These are phyloP conservation scores for Euptelea pleiosperma DNA, from an alignment of 164 flowering plant genomes.

Conservation along the genomic window DNA sequence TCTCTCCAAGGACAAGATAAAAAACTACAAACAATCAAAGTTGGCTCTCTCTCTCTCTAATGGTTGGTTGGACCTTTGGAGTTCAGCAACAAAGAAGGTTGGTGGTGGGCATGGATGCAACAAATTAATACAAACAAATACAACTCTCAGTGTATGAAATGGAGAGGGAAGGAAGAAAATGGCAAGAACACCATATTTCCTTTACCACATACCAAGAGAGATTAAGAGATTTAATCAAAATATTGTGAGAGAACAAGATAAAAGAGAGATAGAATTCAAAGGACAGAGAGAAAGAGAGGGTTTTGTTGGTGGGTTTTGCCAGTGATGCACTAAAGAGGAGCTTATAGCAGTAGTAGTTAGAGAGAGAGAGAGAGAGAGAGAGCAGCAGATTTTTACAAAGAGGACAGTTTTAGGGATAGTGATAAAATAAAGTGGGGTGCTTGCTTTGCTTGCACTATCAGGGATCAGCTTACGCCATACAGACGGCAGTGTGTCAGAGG, in stretches of 20 bases:
- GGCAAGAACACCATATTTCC: conserved; percentile 15
- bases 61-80: too few species aligned
- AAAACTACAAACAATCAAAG: too few species aligned
- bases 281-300: conserved; percentile 7
- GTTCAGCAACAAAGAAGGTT: too few species aligned
- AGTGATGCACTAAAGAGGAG: conserved; percentile 38
- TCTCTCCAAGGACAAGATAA: conserved; percentile 1
- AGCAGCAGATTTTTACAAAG: conserved; percentile 23
- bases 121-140: too few species aligned
- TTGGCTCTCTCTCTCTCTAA: too few species aligned
- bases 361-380: conserved; percentile 12
- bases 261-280: conserved; percentile 11
- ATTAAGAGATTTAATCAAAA: too few species aligned
- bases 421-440: conserved; percentile 29
- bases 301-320: conserved; percentile 30
- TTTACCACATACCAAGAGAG: background rate
- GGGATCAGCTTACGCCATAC: conserved; percentile 69
- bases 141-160: too few species aligned
- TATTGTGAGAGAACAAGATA: conserved; percentile 5
- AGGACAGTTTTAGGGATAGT: conserved; percentile 16
- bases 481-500: conserved; percentile 55
- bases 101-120: too few species aligned
- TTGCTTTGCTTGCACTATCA: conserved; percentile 92
- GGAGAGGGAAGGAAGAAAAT: conserved; percentile 13
- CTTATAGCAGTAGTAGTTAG: conserved; percentile 29